Evolutionary conservation across 1,284 basidiomycete genomes (phyloP), one percentile per base, ranked within the genome.

Genomic region (Sparassis latifolia): DNA sequence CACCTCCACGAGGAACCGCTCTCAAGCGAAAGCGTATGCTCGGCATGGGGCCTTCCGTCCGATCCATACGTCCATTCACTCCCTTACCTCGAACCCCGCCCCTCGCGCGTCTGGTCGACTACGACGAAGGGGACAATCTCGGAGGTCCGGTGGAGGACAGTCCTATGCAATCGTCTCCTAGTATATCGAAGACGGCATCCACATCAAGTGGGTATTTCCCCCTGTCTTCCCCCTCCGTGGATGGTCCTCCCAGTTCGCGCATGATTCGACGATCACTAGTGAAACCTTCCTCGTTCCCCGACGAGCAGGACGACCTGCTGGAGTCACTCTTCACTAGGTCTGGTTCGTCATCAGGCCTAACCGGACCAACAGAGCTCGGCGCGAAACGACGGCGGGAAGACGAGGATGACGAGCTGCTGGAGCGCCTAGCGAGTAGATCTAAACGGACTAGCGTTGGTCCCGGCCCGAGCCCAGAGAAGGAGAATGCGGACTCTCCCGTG

Each of bases 321-420:
- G 83, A 84, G 59, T 66, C 75, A 12, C 69, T 84, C 7, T 70
- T 75, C 32, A 60, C 69, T 40, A 71, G 74, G 53, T 65, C 69
- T 44, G 64, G 69, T 31, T 64, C 76, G 30, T 67, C 73, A 44
- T 73, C 75, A 33, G n/a, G n/a, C n/a, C n/a, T n/a, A n/a, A n/a
- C n/a, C n/a, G n/a, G n/a, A n/a, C 70, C 75, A 40, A 65, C 72
- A 41, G 72, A 44, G 33, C 48, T 70, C 39, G 75, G 84, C 4
- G 84, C 86, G 61, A 92, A 92, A 68, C 78, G 90, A 47, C 73
- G 81, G 58, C 73, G 89, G 60, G 82, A 84, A 20, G 88, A 90
- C 10, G 88, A 91, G 27, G 89, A 89, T 45, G 86, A 87, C 47
- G 82, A 80, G 58, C 61, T 77, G 55, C 66, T 88, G 40, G 80